Conservation (phyloP, 495 filamentous ascomycete genomes). For the Aspergillus biplanus region DNA sequence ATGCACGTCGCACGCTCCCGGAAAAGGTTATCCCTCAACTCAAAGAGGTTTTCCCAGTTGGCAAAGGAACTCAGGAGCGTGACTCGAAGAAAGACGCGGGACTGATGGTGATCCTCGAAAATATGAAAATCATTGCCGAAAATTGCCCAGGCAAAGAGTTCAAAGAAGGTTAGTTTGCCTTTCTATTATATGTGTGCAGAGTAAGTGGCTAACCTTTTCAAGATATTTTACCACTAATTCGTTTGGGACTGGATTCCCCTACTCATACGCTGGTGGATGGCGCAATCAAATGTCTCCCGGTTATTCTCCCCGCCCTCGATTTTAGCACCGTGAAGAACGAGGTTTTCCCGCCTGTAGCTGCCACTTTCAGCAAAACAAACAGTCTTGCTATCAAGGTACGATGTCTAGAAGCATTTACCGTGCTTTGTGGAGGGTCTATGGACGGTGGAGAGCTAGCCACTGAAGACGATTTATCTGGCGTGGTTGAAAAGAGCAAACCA, state of each 20-base stretch:
- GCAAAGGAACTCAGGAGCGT: slow-evolving; percentile 62
- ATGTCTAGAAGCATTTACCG: slow-evolving; percentile 84
- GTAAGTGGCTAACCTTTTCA: slow-evolving; percentile 19
- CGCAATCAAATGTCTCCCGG: slow-evolving; percentile 71
- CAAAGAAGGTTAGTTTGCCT: slow-evolving; percentile 73
- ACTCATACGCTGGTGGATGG: slow-evolving; percentile 89
- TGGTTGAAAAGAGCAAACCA: slow-evolving; percentile 52
- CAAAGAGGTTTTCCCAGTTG: slow-evolving; percentile 75
- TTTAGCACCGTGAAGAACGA: slow-evolving; percentile 97
- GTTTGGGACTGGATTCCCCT: slow-evolving; percentile 79
- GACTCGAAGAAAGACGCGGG: slow-evolving; percentile 87
- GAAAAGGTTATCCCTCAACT: slow-evolving; percentile 84
- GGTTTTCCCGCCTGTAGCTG: slow-evolving; percentile 86
- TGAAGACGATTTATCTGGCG: slow-evolving; percentile 73
- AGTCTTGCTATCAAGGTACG: slow-evolving; percentile 93
- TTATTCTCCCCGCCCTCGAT: slow-evolving; percentile 80
- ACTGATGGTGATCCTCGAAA: slow-evolving; percentile 84
- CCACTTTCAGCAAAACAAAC: slow-evolving; percentile 87
- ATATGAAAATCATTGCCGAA: slow-evolving; percentile 70
- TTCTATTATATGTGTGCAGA: not conserved
- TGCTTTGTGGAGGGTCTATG: slow-evolving; percentile 76
- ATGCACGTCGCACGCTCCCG: slow-evolving; percentile 73
- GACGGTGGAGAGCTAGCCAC: slow-evolving; percentile 39
- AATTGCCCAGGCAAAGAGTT: slow-evolving; percentile 91
- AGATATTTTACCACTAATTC: slow-evolving; percentile 87